phyloP scores from a whole-genome alignment of 805 yeast species.

The Tetrapisispora pingtungensis region DNA sequence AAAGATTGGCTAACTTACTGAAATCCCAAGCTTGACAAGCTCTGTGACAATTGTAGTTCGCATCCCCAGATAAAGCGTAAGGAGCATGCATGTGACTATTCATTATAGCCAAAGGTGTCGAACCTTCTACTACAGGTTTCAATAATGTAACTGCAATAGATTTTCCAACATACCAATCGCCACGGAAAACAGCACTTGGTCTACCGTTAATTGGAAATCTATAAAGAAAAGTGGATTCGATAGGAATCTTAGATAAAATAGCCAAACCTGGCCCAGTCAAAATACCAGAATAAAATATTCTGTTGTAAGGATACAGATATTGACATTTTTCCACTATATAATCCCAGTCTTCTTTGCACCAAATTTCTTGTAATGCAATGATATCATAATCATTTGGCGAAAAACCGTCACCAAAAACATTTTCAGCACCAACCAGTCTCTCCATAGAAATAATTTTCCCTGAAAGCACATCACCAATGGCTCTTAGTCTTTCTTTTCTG shows the following conservation, averaged over 20 bases:
- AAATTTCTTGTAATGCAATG: conserved; percentile 88
- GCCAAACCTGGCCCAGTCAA: conserved; percentile 90
- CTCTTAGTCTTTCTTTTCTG: conserved; percentile 54
- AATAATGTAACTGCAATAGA: conserved; percentile 68
- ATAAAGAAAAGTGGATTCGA: conserved; percentile 65
- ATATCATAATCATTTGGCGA: conserved; percentile 33
- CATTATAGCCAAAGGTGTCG: conserved; percentile 60
- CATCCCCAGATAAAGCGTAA: conserved; percentile 71
- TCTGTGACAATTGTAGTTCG: conserved; percentile 81
- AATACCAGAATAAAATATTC: conserved; percentile 75
- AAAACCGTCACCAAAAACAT: background rate
- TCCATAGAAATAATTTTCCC: conserved; percentile 10
- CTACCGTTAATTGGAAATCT: conserved; percentile 89
- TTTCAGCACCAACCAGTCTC: conserved; percentile 12
- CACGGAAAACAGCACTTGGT: conserved; percentile 86
- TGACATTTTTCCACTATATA: conserved; percentile 41
- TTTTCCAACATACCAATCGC: conserved; percentile 97
- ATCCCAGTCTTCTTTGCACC: conserved; percentile 82
- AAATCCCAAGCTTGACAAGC: conserved; percentile 97
- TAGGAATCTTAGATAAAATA: conserved; percentile 73
- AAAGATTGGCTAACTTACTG: conserved; percentile 50
- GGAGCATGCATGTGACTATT: conserved; percentile 98
- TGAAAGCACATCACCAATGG: conserved; percentile 61
- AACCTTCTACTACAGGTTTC: conserved; percentile 37
- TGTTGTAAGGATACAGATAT: conserved; percentile 46